A percentile compares a stretch with the other conserved stretches of the same genome.
phyloP scores from a whole-genome alignment of 2,329 filamentous ascomycete genomes.

The Fusarium albidum region DNA sequence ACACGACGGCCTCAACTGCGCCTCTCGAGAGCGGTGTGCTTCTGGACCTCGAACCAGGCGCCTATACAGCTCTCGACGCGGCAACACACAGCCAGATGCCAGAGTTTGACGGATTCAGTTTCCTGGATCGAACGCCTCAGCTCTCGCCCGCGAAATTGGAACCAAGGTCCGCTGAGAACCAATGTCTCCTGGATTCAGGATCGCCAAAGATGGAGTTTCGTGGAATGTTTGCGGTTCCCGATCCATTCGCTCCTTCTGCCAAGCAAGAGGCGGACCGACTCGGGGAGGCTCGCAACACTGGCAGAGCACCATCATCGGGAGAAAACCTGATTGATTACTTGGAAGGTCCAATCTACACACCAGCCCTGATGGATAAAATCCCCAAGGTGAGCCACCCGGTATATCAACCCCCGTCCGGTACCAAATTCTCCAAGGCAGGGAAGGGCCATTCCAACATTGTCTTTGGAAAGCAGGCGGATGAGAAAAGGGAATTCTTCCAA shows the following conservation, averaged over 20 bases:
- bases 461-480: constrained; percentile 20
- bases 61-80: background rate
- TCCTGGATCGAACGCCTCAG: background rate
- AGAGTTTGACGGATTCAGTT: background rate
- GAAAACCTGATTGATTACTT: constrained; percentile 27
- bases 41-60: background rate
- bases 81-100: background rate
- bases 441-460: constrained; percentile 3
- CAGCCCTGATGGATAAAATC: constrained; percentile 23
- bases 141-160: background rate
- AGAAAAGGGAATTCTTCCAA: constrained; percentile 14
- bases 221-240: constrained; percentile 7
- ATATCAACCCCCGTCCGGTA: background rate
- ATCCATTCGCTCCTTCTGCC: background rate
- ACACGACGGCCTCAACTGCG: background rate
- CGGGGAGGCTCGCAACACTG: background rate
- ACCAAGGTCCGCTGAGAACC: background rate
- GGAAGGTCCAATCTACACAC: constrained; percentile 16
- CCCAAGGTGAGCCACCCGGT: too few species aligned
- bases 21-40: background rate
- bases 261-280: background rate
- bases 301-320: background rate
- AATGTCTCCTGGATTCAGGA: constrained; percentile 13
- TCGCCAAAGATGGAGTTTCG: constrained; percentile 1
- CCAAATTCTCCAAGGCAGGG: background rate